These are phyloP conservation scores for Poa pratensis DNA, from an alignment of 176 grass and related monocot genomes.

Conservation along the genomic window DNA sequence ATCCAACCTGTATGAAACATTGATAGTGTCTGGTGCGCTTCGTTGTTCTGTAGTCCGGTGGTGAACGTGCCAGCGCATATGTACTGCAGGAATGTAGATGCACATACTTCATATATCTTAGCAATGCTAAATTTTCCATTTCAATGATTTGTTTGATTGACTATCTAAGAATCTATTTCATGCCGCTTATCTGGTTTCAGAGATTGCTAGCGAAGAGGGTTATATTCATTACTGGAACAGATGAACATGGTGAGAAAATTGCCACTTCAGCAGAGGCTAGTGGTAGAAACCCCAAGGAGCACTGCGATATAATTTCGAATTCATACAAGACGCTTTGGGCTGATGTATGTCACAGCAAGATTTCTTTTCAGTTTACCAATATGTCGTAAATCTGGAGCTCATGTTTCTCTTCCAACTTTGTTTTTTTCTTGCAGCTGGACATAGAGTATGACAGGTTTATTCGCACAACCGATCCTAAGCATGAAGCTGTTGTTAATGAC, in stretches of 20 bases:
- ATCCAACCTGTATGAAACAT: not conserved
- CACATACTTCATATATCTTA: not conserved
- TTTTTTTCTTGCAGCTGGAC: slow-evolving; percentile 69
- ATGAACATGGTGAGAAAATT: slow-evolving; percentile 98
- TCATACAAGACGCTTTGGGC: slow-evolving; percentile 77
- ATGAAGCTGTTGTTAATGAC: slow-evolving; percentile 84
- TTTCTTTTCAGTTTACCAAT: slow-evolving; percentile 5
- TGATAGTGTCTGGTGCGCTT: not conserved
- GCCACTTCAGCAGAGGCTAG: slow-evolving; percentile 76
- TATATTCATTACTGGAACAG: slow-evolving; percentile 91
- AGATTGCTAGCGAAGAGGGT: slow-evolving; percentile 86
- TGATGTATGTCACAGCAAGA: slow-evolving; percentile 56
- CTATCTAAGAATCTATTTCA: not conserved
- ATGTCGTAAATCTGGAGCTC: slow-evolving; percentile 32
- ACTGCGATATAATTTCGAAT: slow-evolving; percentile 80
- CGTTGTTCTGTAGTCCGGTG: not conserved
- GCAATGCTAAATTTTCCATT: not conserved
- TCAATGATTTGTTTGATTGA: not conserved
- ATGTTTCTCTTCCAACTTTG: slow-evolving; percentile 39
- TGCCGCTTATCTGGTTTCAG: slow-evolving; percentile 51
- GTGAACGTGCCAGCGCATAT: not conserved
- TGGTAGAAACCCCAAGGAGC: slow-evolving; percentile 76
- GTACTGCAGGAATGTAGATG: not conserved
- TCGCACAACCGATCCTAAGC: slow-evolving; percentile 81
- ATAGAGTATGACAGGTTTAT: slow-evolving; percentile 92